phyloP scores from a whole-genome alignment of 2,329 filamentous ascomycete genomes.

The Westerdykella aurantiaca region DNA sequence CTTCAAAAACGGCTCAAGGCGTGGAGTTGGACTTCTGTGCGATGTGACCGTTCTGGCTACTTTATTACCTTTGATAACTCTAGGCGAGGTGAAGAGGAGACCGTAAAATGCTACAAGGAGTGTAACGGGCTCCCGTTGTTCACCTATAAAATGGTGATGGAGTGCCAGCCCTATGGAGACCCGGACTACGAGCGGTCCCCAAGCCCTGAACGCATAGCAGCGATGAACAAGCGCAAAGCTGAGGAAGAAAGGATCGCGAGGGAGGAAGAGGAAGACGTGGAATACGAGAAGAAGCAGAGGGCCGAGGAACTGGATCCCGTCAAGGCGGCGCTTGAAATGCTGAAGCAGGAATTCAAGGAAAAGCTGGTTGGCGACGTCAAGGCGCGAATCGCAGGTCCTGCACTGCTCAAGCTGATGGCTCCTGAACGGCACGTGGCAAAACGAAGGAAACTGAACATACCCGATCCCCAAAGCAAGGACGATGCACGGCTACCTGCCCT shows the following conservation, averaged over 20 bases:
- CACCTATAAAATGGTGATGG: constrained; percentile 89
- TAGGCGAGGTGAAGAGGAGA: constrained; percentile 68
- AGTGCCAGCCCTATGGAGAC: constrained; percentile 65
- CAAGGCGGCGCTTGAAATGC: constrained; percentile 69
- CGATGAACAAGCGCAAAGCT: constrained; percentile 52
- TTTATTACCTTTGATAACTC: constrained; percentile 86
- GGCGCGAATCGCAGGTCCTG: constrained; percentile 74
- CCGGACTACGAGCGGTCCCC: constrained; percentile 55
- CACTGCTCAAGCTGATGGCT: constrained; percentile 74
- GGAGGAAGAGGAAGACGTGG: constrained; percentile 75
- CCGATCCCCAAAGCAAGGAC: constrained; percentile 56
- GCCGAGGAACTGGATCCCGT: constrained; percentile 90
- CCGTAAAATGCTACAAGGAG: constrained; percentile 69
- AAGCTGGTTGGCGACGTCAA: constrained; percentile 87
- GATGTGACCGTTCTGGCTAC: constrained; percentile 80
- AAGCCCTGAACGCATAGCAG: constrained; percentile 46
- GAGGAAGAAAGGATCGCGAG: constrained; percentile 61
- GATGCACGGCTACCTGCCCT: constrained; percentile 52
- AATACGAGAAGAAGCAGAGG: constrained; percentile 83
- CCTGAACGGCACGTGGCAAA: constrained; percentile 75
- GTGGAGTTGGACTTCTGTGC: constrained; percentile 74
- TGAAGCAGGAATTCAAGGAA: constrained; percentile 75
- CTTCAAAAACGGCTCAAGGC: constrained; percentile 83
- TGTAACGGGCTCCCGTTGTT: constrained; percentile 82
- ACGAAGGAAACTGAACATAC: constrained; percentile 70